phyloP scores from a whole-genome alignment of 257 asterid genomes.

The Nicotiana paniculata region DNA sequence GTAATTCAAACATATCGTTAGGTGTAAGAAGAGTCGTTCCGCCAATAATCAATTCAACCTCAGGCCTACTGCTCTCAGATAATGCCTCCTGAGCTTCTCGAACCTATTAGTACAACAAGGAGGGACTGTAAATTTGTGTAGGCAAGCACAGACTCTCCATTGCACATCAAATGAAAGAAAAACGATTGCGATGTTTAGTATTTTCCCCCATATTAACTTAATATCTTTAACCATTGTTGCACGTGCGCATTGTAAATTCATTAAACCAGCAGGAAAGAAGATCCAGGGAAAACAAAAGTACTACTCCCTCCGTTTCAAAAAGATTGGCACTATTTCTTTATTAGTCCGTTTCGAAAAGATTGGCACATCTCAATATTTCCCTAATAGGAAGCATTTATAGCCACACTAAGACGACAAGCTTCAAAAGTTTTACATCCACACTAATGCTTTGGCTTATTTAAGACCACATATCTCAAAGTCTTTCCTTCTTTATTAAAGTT shows the following conservation, averaged over 20 bases:
- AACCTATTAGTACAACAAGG: slow-evolving; percentile 41
- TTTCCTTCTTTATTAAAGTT: no score
- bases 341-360: no score
- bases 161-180: neutral
- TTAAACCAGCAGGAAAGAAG: neutral
- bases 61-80: slow-evolving; percentile 76
- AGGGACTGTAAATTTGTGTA: neutral
- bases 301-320: neutral
- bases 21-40: slow-evolving; percentile 97
- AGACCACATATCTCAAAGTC: no score
- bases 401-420: no score
- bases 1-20: slow-evolving; percentile 67
- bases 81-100: slow-evolving; percentile 83
- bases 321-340: no score
- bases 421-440: no score
- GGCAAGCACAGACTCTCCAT: neutral
- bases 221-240: neutral
- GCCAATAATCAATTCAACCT: slow-evolving; percentile 64
- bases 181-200: neutral
- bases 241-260: neutral
- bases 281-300: neutral
- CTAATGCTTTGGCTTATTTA: no score
- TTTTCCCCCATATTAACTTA: neutral
- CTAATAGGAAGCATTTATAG: no score
- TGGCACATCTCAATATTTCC: no score